Evolutionary conservation across 495 filamentous ascomycete genomes (phyloP), one percentile per base, ranked within the genome.

Genomic region (Penicillium flavigenum): DNA sequence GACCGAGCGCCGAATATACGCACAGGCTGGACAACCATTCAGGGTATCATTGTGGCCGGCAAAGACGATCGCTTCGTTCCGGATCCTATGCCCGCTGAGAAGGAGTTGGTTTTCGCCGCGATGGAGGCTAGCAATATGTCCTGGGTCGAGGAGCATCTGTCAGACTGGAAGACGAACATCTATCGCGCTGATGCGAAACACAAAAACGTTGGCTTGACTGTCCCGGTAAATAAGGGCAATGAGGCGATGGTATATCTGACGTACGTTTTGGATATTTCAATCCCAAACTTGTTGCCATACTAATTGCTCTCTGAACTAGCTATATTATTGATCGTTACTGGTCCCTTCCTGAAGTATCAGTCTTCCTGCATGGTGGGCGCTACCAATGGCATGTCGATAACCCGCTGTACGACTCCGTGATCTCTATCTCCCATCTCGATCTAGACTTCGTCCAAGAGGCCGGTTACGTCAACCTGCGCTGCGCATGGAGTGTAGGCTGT

Each of bases 221-320:
- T 83, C 5, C 78, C 80, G 5, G 54, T 54, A 4, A 86, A 86
- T 65, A 85, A 84, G 63, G 83, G 85, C 5, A 78, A 79, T 58
- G 86, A 88, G 67, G 83, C 79, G 11, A 85, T 86, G 82, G 78
- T 82, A 5, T 86, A 83, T 64, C 65, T 87, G 0, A 85, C 80
- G 56, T 84, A 63, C 58, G 67, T 70, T 16, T n/a, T 3, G 6
- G 8, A 20, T 50, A 39, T 17, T 12, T 9, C 5, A 42, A 44
- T 11, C 5, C 29, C n/a, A 12, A 16, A 2, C 8, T n/a, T 16
- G 6, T 47, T 17, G 1, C 0, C 45, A 29, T 31, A 29, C 43
- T 49, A n/a, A 50, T 31, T 5, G 5, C 1, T 9, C 9, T 44
- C 8, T 5, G 5, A 17, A 47, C 55, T 12, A 69, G 71, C 4